Conservation (phyloP, 345 rosid genomes). For the Hibiscus trionum region DNA sequence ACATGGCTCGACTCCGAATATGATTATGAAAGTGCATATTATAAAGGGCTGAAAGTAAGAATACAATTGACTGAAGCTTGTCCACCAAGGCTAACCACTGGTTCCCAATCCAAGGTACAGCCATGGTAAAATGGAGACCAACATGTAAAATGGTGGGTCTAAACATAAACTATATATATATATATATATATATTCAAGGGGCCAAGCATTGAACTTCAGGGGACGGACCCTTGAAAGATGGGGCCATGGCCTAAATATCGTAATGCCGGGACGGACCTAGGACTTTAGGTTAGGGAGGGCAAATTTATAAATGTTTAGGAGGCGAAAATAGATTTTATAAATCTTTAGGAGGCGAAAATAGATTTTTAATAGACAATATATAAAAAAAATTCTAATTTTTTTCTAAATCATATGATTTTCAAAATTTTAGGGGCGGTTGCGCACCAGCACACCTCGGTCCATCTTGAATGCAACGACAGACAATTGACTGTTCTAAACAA, state of each 20-base stretch:
- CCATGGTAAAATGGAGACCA: constrained; percentile 13
- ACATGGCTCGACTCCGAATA: too few relatives aligned
- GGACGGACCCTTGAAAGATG: too few relatives aligned
- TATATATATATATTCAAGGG: constrained; percentile 12
- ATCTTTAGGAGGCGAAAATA: too few relatives aligned
- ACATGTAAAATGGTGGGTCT: constrained; percentile 18
- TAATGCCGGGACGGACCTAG: too few relatives aligned
- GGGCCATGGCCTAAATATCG: constrained; percentile 11
- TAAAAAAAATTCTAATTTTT: too few relatives aligned
- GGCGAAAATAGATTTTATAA: too few relatives aligned
- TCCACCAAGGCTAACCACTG: constrained; percentile 17
- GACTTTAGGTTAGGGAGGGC: too few relatives aligned
- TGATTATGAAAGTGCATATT: background rate
- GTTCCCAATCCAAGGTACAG: constrained; percentile 16
- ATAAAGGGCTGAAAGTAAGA: constrained; percentile 10
- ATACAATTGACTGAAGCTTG: constrained; percentile 13
- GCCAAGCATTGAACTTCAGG: constrained; percentile 21
- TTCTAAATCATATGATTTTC: too few relatives aligned
- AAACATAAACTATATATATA: constrained; percentile 12
- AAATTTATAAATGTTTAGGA: too few relatives aligned
- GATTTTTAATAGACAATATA: too few relatives aligned
- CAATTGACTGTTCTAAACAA: background rate
- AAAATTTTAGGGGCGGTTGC: too few relatives aligned
- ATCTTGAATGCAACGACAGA: constrained; percentile 6
- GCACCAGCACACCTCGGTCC: too few relatives aligned